These are phyloP conservation scores for Apiospora koreana DNA, from an alignment of 2,329 filamentous ascomycete genomes.

Conservation along the genomic window DNA sequence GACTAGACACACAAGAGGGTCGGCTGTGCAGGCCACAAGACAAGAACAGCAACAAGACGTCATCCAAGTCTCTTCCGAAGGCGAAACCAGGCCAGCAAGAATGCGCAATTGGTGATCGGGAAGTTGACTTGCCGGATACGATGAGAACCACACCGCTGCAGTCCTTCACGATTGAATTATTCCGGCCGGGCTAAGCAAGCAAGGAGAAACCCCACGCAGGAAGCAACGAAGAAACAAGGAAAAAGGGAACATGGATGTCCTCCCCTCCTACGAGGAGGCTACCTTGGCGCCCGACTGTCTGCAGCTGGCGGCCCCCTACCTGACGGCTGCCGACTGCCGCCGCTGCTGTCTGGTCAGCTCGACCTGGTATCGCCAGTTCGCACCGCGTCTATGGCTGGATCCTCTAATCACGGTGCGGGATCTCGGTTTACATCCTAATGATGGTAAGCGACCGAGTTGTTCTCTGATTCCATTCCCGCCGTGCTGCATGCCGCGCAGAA, in stretches of 20 bases:
- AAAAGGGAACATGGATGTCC: slow-evolving; percentile 32
- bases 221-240: not conserved
- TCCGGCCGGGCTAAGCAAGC: not conserved
- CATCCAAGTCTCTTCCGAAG: not conserved
- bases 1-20: slow-evolving; percentile 2
- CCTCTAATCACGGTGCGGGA: slow-evolving; percentile 41
- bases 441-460: slow-evolving; percentile 39
- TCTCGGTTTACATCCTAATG: slow-evolving; percentile 43
- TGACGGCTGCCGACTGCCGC: slow-evolving; percentile 42
- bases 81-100: not conserved
- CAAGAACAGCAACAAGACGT: slow-evolving; percentile 8
- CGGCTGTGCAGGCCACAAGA: slow-evolving; percentile 9
- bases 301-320: slow-evolving; percentile 45
- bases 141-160: slow-evolving; percentile 1
- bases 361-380: slow-evolving; percentile 50
- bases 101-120: not conserved
- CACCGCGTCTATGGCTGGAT: slow-evolving; percentile 54
- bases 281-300: slow-evolving; percentile 50
- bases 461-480: not conserved
- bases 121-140: not conserved
- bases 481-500: not conserved
- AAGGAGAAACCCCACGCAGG: not conserved
- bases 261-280: slow-evolving; percentile 58
- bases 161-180: slow-evolving; percentile 4
- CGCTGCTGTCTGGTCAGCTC: slow-evolving; percentile 50